phyloP scores from a whole-genome alignment of 2,329 filamentous ascomycete species.

The Colletotrichum liriopes region DNA sequence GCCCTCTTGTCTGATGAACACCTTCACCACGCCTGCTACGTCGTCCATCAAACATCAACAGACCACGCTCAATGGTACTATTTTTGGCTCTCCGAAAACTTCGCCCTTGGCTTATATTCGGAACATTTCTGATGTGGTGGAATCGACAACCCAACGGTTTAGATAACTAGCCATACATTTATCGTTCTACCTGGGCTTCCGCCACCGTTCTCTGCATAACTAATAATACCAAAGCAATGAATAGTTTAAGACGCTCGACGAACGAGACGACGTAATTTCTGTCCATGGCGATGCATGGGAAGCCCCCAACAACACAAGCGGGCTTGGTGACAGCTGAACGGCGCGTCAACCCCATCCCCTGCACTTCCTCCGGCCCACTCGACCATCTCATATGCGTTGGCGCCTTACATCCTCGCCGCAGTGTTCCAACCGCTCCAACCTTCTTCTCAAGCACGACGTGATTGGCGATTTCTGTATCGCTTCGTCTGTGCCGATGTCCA shows the following conservation, averaged over 20 bases:
- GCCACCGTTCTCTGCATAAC: background rate
- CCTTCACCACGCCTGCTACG: background rate
- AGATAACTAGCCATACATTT: background rate
- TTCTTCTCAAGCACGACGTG: conserved; percentile 10
- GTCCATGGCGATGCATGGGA: too few species aligned
- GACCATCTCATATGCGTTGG: conserved; percentile 33
- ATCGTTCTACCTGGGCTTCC: background rate
- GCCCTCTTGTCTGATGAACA: conserved; percentile 10
- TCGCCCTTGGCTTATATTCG: too few species aligned
- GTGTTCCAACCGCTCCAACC: conserved; percentile 15
- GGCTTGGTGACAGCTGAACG: conserved; percentile 5
- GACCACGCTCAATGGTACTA: background rate
- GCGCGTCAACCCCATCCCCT: conserved; percentile 21
- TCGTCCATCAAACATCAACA: conserved; percentile 10
- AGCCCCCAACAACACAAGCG: background rate
- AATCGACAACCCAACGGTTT: background rate
- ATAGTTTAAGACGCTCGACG: background rate
- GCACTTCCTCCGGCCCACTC: conserved; percentile 29
- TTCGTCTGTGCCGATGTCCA: conserved; percentile 27
- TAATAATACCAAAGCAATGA: background rate
- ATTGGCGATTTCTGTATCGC: conserved; percentile 24
- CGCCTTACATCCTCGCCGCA: conserved; percentile 31
- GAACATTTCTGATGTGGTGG: background rate
- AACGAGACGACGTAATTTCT: background rate
- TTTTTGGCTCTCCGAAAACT: too few species aligned